Evolutionary conservation across 2,329 filamentous ascomycete species (phyloP).

Genomic region (Colletotrichum spinosum): DNA sequence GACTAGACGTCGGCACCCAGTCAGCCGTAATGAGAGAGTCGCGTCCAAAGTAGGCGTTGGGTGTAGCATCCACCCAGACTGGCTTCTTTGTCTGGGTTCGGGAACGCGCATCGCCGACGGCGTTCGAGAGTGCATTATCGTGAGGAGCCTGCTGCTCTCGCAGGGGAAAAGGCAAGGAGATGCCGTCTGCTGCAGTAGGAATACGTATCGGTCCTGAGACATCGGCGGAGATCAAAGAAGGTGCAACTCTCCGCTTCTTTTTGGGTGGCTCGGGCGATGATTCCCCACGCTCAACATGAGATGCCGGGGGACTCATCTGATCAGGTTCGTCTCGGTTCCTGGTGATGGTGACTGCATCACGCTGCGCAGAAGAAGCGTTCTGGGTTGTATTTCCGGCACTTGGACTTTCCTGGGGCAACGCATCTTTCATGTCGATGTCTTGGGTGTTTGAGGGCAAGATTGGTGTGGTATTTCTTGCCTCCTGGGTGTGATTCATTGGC

Average conservation of each 20-base stretch:
- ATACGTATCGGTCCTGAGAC: slow-evolving; percentile 33
- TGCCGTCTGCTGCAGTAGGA: slow-evolving; percentile 21
- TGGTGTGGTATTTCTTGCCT: too few relatives aligned
- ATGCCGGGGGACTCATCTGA: background rate
- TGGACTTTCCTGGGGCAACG: too few relatives aligned
- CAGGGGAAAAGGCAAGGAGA: slow-evolving; percentile 15
- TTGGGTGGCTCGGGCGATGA: slow-evolving; percentile 32
- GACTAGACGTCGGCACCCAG: slow-evolving; percentile 26
- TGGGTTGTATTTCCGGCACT: too few relatives aligned
- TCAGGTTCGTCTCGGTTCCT: background rate
- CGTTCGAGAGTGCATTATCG: background rate
- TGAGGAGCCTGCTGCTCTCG: background rate
- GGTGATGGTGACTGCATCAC: too few relatives aligned
- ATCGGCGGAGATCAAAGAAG: slow-evolving; percentile 38
- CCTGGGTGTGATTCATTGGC: too few relatives aligned
- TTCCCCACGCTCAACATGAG: too few relatives aligned
- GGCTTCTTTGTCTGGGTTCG: background rate
- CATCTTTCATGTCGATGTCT: too few relatives aligned
- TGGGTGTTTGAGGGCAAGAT: too few relatives aligned
- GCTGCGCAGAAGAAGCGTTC: too few relatives aligned
- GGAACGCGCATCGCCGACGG: background rate
- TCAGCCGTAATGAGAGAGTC: slow-evolving; percentile 42
- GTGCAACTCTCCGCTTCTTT: slow-evolving; percentile 46
- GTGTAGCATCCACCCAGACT: slow-evolving; percentile 30
- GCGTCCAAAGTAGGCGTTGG: slow-evolving; percentile 50